Evolutionary conservation across 1,139 yeast genomes (phyloP).

Genomic region (Lodderomyces margitis): DNA sequence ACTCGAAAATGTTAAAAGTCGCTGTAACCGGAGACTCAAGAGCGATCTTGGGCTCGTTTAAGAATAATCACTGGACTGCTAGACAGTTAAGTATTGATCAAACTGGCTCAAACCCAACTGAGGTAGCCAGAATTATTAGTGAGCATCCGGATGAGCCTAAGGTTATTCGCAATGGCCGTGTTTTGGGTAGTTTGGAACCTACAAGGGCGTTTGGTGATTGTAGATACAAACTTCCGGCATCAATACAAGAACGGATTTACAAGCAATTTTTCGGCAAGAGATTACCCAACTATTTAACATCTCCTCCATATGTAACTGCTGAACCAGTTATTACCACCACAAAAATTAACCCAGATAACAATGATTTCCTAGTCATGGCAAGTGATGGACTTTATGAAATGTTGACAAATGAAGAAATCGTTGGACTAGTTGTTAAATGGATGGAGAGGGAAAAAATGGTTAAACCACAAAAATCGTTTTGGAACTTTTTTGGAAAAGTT

Average conservation of each 20-base stretch:
- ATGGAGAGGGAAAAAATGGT: conserved; percentile 73
- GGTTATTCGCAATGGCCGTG: conserved; percentile 83
- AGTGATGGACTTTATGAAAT: conserved; percentile 94
- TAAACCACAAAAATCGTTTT: conserved; percentile 49
- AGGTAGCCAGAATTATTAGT: conserved; percentile 74
- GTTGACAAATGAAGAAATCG: conserved; percentile 89
- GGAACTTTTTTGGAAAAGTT: conserved; percentile 42
- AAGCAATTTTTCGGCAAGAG: conserved; percentile 81
- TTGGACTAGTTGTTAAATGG: conserved; percentile 92
- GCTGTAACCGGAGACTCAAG: conserved; percentile 98
- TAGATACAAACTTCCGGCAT: conserved; percentile 75
- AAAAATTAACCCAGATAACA: conserved; percentile 64
- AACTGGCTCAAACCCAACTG: conserved; percentile 89
- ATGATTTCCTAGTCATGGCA: conserved; percentile 89
- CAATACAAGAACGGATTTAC: conserved; percentile 71
- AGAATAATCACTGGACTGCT: conserved; percentile 81
- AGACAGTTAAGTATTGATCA: conserved; percentile 86
- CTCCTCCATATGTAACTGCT: conserved; percentile 98
- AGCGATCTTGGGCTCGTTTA: conserved; percentile 78
- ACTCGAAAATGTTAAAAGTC: conserved; percentile 68
- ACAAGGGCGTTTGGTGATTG: conserved; percentile 98
- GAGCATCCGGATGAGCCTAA: conserved; percentile 93
- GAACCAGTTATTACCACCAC: conserved; percentile 90
- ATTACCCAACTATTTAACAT: conserved; percentile 71
- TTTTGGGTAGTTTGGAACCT: conserved; percentile 93